Base-by-base conservation (phyloP, 768 basidiomycete genomes). In the Cystofilobasidium capitatum region DNA sequence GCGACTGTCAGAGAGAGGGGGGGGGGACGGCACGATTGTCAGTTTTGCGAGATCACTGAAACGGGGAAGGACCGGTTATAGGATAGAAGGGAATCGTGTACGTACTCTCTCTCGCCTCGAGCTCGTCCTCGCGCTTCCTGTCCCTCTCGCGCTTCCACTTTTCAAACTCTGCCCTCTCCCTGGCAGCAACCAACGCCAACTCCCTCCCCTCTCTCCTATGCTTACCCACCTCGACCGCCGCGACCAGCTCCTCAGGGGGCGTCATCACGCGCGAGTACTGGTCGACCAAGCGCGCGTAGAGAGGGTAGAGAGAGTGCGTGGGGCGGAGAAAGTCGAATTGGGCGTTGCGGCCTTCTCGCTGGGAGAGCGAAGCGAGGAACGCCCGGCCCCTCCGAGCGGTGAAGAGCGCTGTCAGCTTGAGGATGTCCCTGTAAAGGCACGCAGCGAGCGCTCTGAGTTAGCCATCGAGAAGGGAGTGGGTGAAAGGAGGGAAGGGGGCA, bases 281-380 rank as follows among this genome's bases (percentile, higher is more conserved):
- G 74, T 97, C 92, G 71, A 97, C 91, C 78, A 98, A 84, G 73
- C 89, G 86, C 77, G 98, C 97, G 81, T 98, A 99, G 79, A 89
- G 93, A 47, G 88, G 87, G 74, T 93, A 98, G 39, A 99, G 85
- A 8, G 94, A 96, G 76, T 98, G 94, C 1, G 86, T 91, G 13
- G 94, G 96, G 49, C 91, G 84, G 59, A 99, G 82, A 76, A 99
- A 99, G 75, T 98, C 96, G 75, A 99, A 99, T 74, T 98, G 93
- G 76, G 89, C 93, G 78, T 98, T 98, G 51, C 89, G 85, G 12
- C 90, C 91, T 79, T 99, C 96, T 44, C 86, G 84, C 31, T 85
- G 81, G 9, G 92, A 91, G 31, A 99, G 84, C 5, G 86, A 82
- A 10, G 86, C 84, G 16, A 97, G 83, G 79, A 98, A 99, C 45